Evolutionary conservation across 2,329 filamentous ascomycete species (phyloP).

Genomic region (Byssoonygena ceratinophila): DNA sequence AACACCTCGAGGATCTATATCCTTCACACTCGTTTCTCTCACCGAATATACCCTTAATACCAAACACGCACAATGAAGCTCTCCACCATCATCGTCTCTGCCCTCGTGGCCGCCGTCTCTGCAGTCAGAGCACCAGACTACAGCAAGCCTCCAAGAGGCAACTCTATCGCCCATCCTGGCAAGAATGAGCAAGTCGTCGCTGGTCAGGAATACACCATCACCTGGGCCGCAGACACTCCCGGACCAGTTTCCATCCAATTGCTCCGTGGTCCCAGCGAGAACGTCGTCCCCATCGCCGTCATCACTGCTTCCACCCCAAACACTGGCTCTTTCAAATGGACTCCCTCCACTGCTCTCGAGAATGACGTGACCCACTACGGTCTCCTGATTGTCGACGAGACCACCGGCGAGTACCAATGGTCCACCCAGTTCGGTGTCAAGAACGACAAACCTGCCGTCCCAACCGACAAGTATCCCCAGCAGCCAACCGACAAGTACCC

Average conservation of each 20-base stretch:
- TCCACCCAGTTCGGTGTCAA: conserved; percentile 52
- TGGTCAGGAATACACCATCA: conserved; percentile 48
- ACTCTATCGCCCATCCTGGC: conserved; percentile 45
- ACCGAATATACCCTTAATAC: conserved; percentile 15
- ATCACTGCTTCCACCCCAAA: conserved; percentile 47
- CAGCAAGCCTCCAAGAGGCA: conserved; percentile 36
- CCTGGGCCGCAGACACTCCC: conserved; percentile 40
- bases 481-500: background rate
- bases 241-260: conserved; percentile 47
- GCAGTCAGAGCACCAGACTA: conserved; percentile 32
- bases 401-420: conserved; percentile 51
- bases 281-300: conserved; percentile 43
- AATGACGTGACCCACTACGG: conserved; percentile 47
- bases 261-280: conserved; percentile 48
- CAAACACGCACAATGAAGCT: conserved; percentile 31
- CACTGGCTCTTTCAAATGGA: conserved; percentile 47
- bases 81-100: conserved; percentile 28
- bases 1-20: conserved; percentile 8
- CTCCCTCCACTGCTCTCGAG: conserved; percentile 40
- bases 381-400: conserved; percentile 51
- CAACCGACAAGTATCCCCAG: background rate
- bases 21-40: conserved; percentile 15
- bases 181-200: conserved; percentile 46
- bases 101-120: conserved; percentile 32
- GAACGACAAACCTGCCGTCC: conserved; percentile 18